Base-by-base conservation (phyloP, 768 basidiomycete genomes). In the Lactarius sanguifluus region DNA sequence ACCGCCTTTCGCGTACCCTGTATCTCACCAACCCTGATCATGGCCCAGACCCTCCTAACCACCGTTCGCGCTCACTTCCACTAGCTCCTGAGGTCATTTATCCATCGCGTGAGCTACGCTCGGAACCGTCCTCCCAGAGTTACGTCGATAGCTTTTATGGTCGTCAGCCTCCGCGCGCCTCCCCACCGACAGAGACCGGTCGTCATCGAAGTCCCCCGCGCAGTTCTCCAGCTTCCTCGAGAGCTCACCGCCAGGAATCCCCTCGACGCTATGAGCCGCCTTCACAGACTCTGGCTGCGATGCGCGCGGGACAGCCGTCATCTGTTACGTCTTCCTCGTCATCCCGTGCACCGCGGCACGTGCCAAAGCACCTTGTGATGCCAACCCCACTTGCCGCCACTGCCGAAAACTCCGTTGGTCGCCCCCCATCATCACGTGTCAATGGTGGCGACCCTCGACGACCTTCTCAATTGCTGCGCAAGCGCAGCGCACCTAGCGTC, bases 281-380 rank as follows among this genome's bases (percentile, higher is more conserved):
- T 4, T 69, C 69, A 3, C 68, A 69, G 56, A 43, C 67, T 12
- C 0, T 69, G 28, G 68, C 67, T 13, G 38, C 61, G 13, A 54
- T 69, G 45, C 59, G 23, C 41, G 43, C 28, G 2, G 58, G 43
- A 8, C 36, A 59, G 12, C 30, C 68, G 5, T 23, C 56, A 32
- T 71, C 71, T 34, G 50, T 43, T 41, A 40, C 56, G 32, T 64
- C 67, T 7, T 28, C 61, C 16, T 69, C 70, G 13, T 64, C 69
- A 0, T 59, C 47, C 20, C 64, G 54, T 18, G 60, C 64, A 16
- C 74, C 76, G 28, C 69, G 71, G 5, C 77, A 86, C 74, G 71
- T 86, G 52, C 90, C 90, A 4, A 88, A 83, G 73, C 83, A 79
- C 57, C 83, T 91, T 32, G 85, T 91, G 52, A 91, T 91, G 90